phyloP scores from a whole-genome alignment of 345 rosid genomes.

The Cardamine chenopodiifolia region DNA sequence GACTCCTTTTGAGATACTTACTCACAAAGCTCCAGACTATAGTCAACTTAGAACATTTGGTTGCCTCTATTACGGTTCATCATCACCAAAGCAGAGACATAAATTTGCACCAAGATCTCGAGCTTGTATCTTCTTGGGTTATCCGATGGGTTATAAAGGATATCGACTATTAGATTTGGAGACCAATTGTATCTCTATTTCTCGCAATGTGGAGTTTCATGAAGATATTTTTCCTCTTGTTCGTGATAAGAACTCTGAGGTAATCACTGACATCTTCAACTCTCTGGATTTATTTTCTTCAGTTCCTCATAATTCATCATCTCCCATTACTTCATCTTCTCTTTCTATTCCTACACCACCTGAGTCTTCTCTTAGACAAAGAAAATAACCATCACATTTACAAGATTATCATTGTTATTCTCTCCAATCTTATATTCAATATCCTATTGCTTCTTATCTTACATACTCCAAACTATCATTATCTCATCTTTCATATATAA shows the following conservation, averaged over 20 bases:
- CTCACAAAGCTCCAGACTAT: background rate
- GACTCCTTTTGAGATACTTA: background rate
- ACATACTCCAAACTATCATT: background rate
- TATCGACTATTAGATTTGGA: background rate
- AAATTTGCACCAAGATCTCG: background rate
- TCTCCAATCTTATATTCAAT: background rate
- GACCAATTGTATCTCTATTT: too few relatives aligned
- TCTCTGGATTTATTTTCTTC: background rate
- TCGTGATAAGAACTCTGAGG: too few relatives aligned
- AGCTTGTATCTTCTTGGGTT: background rate
- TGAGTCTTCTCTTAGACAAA: background rate
- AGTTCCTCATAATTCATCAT: background rate
- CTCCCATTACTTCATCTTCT: background rate
- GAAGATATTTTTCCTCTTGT: background rate
- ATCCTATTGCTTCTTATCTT: background rate
- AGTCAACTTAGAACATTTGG: background rate
- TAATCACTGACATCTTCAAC: too few relatives aligned
- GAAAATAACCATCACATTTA: background rate
- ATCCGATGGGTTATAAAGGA: background rate
- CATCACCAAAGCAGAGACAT: too few relatives aligned
- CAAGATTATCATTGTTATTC: background rate
- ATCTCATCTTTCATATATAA: background rate
- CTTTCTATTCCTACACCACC: background rate
- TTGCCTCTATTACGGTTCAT: too few relatives aligned
- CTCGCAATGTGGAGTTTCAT: background rate